Base-by-base conservation (phyloP, 176 grass and related monocot species). In the Zizania latifolia region DNA sequence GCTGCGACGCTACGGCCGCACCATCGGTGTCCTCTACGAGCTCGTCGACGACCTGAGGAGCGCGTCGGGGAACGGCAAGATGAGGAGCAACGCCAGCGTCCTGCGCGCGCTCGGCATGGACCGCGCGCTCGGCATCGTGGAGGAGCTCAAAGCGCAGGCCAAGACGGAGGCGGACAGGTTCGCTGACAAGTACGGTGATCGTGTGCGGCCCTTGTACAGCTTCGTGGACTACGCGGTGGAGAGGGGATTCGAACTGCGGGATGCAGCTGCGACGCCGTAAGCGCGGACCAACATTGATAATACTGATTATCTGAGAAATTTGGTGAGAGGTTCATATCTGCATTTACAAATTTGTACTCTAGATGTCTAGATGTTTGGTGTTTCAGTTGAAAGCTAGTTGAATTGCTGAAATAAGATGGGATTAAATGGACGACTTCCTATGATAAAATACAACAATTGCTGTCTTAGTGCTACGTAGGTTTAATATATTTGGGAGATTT, bases 171-270 rank as follows among this genome's bases (percentile, higher is more conserved):
- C 90, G 0, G 74, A 86, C 23, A 84, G 55, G 81, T 92, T 99
- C 72, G 81, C 8, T 7, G 86, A 89, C 23, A 88, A 83, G 28
- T 92, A 90, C 7, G 91, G 89, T 6, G 89, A 94, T 44, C 68
- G 72, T 46, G 93, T 97, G 53, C 79, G 90, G 6, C 93, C 93
- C 12, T 72, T 97, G n/a, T 84, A 83, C 70, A 86, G 87, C 64
- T 97, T 97, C 58, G 93, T 97, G n/a, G 90, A 97, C 75, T 97
- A 97, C 58, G 85, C 93, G 8, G 93, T 82, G 22, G 87, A 97
- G 28, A 88, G 93, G 72, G 85, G 90, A 3, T 97, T 97, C 39
- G 85, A 88, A 14, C 79, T 97, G 21, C 62, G 83, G 74, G 81
- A 74, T 65, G 87, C 62, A 13, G 59, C 66, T 33, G 71, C 65